Conservation (phyloP, 495 filamentous ascomycete species). For the Cladorrhinum samala region DNA sequence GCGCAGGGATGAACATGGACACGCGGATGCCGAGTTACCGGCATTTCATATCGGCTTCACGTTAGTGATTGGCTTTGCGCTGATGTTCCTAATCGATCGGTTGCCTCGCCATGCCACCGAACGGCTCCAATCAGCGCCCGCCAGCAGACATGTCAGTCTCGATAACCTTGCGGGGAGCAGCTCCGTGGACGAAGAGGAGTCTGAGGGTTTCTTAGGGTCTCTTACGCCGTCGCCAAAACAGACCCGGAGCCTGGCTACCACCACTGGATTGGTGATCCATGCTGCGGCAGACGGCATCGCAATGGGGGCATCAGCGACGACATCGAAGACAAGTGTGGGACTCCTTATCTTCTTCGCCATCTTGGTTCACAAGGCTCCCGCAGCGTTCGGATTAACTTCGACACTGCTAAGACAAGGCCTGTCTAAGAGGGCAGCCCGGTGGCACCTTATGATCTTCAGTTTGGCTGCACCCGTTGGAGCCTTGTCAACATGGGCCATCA, state of each 20-base stretch:
- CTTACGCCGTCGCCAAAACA: slow-evolving; percentile 46
- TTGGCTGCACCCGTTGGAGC: slow-evolving; percentile 86
- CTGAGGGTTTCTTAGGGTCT: slow-evolving; percentile 48
- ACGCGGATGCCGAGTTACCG: slow-evolving; percentile 36
- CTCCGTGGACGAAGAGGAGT: slow-evolving; percentile 38
- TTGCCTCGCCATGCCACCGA: slow-evolving; percentile 65
- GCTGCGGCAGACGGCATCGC: slow-evolving; percentile 95
- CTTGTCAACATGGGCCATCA: slow-evolving; percentile 70
- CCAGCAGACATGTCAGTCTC: slow-evolving; percentile 67
- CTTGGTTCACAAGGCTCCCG: slow-evolving; percentile 95
- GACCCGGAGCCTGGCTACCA: slow-evolving; percentile 61
- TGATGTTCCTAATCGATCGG: slow-evolving; percentile 96
- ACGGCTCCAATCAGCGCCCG: slow-evolving; percentile 45
- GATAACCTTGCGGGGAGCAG: slow-evolving; percentile 59
- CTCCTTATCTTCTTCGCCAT: slow-evolving; percentile 93
- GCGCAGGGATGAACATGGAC: slow-evolving; percentile 14
- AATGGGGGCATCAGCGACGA: slow-evolving; percentile 75
- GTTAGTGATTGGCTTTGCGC: slow-evolving; percentile 79
- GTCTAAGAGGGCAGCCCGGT: slow-evolving; percentile 74
- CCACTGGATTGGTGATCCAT: slow-evolving; percentile 90
- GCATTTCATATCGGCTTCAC: slow-evolving; percentile 72
- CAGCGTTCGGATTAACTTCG: slow-evolving; percentile 89
- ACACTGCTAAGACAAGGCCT: slow-evolving; percentile 83
- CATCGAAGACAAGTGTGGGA: slow-evolving; percentile 62
- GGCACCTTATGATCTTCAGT: slow-evolving; percentile 85